Evolutionary conservation across 2,329 filamentous ascomycete species (phyloP), one percentile per base, ranked within the genome.

Genomic region (Fonsecaea pugnacius): DNA sequence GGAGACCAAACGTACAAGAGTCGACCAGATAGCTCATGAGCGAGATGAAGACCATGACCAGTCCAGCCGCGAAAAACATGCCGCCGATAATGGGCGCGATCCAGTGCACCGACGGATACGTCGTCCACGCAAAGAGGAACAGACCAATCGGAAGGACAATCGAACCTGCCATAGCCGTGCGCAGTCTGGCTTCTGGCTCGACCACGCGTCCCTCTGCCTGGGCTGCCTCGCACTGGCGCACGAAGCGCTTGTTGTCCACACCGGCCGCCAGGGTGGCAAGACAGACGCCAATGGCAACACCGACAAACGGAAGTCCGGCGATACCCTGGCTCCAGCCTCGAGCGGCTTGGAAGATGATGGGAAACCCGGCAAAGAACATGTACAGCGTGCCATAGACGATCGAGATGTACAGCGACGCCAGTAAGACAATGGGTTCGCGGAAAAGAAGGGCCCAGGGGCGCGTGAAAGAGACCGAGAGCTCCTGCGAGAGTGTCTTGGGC

Each of bases 21-120:
- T 79, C 78, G 56, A 78, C 91, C 1, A 96, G 83, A 71, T 96
- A 96, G 75, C 96, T 96, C 79, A 96, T 96, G 0, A 91, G 90
- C 2, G 92, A 89, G 1, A 96, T 83, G 73, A 95, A 96, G 32
- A 96, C 87, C 36, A 87, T 89, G 75, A 91, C 93, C 67, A 96
- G 96, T 30, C 93, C 89, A 81, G 93, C 90, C 0, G 90, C 94
- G 0, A 91, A 88, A 63, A 92, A 84, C 0, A 83, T 85, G 40
- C 96, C 82, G 0, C 87, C 89, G 3, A 94, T 76, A 0, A 86
- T 78, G 0, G 91, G 90, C 0, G 86, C 85, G 59, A 91, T 88
- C 90, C 90, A 94, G 69, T 86, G 90, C 1, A 87, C 81, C 63
- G 81, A 85, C 0, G 86, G 85, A 40, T 61, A 63, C 16, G 64